Conservation (phyloP, 192 early-diverging fungal genomes). For the Funneliformis geosporum region DNA sequence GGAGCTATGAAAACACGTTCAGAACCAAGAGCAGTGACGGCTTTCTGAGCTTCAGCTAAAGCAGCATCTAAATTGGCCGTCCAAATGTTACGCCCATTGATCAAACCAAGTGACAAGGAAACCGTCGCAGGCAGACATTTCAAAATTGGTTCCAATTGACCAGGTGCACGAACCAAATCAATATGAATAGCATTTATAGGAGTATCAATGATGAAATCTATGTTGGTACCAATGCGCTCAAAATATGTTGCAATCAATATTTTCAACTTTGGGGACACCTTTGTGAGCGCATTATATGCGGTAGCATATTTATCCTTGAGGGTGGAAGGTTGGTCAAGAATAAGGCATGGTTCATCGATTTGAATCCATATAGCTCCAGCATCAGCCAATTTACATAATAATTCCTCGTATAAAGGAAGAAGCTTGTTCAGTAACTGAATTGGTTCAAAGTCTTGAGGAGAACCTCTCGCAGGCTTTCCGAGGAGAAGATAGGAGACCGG, state of each 20-base stretch:
- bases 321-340: conserved; percentile 58
- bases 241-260: conserved; percentile 93
- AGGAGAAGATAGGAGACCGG: conserved; percentile 88
- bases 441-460: conserved; percentile 63
- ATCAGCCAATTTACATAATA: conserved; percentile 70
- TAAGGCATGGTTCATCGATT: conserved; percentile 81
- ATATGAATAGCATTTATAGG: conserved; percentile 86
- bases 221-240: conserved; percentile 77
- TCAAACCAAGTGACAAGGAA: conserved; percentile 88
- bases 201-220: conserved; percentile 66
- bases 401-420: conserved; percentile 77
- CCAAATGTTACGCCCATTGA: conserved; percentile 99
- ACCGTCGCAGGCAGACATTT: conserved; percentile 58
- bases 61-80: conserved; percentile 82
- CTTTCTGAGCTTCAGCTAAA: conserved; percentile 65
- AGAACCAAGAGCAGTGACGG: conserved; percentile 66
- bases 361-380: conserved; percentile 85
- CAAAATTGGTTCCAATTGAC: conserved; percentile 76
- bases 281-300: conserved; percentile 66
- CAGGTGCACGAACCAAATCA: conserved; percentile 85
- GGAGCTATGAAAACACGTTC: conserved; percentile 82
- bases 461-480: conserved; percentile 77
- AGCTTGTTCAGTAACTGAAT: conserved; percentile 75
- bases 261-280: conserved; percentile 58
- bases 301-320: conserved; percentile 55